These are phyloP conservation scores for Patellifolia procumbens DNA, from an alignment of 179 eudicot species.

Conservation along the genomic window DNA sequence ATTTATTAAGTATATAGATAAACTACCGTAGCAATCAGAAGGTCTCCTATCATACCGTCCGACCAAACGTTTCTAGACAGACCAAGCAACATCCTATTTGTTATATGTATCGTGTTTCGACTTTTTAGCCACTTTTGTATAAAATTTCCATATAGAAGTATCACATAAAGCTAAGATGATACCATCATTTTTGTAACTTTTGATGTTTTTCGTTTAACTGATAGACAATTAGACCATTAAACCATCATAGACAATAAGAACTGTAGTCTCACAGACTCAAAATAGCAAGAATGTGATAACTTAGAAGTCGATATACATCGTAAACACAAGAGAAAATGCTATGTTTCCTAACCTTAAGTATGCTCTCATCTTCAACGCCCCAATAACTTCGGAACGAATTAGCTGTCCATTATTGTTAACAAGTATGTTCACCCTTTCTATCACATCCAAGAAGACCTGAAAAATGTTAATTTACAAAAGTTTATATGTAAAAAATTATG, in stretches of 20 bases:
- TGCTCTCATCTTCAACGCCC: slow-evolving; percentile 81
- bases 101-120: too few species aligned
- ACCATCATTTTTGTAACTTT: too few species aligned
- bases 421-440: slow-evolving; percentile 73
- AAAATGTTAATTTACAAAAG: slow-evolving; percentile 6
- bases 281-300: not conserved
- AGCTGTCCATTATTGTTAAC: slow-evolving; percentile 81
- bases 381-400: slow-evolving; percentile 77
- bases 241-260: too few species aligned
- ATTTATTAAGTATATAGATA: not conserved
- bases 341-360: slow-evolving; percentile 52
- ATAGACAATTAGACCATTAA: too few species aligned
- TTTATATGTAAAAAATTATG: not conserved
- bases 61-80: too few species aligned
- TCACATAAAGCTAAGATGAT: too few species aligned
- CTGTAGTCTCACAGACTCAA: not conserved
- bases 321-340: not conserved
- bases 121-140: too few species aligned
- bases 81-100: too few species aligned
- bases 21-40: not conserved
- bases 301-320: too few species aligned
- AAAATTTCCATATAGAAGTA: too few species aligned
- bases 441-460: slow-evolving; percentile 85
- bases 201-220: too few species aligned
- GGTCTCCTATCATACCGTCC: too few species aligned